Conservation (phyloP, 2,329 filamentous ascomycete species). For the Botryotinia narcissicola region DNA sequence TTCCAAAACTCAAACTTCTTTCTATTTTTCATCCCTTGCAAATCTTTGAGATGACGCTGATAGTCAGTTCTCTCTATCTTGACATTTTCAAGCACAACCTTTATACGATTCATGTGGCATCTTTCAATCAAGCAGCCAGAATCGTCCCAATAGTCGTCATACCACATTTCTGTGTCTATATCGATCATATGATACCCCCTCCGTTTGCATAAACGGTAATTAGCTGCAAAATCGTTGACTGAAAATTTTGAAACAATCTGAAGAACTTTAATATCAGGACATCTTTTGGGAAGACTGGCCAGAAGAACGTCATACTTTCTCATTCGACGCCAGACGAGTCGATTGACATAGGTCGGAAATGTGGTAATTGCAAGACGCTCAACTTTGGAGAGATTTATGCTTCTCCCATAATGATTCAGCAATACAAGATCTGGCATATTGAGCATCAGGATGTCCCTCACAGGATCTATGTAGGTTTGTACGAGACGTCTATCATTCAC, state of each 20-base stretch:
- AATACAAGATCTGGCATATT: neutral
- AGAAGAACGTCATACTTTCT: fast-evolving
- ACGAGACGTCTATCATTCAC: no score
- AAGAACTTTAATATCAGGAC: neutral
- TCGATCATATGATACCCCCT: neutral
- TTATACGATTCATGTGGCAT: neutral
- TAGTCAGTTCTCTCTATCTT: neutral
- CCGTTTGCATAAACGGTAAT: no score
- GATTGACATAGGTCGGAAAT: neutral
- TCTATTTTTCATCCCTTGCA: neutral
- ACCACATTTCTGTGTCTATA: neutral
- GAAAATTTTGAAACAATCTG: neutral
- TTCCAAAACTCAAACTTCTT: neutral
- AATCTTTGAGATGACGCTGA: no score
- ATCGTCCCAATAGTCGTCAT: neutral
- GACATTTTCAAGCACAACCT: neutral
- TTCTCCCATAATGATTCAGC: neutral
- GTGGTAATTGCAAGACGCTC: neutral
- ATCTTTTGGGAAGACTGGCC: neutral
- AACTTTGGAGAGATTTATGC: neutral
- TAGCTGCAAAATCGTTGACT: neutral
- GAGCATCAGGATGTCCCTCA: constrained; percentile 1
- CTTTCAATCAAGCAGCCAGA: neutral
- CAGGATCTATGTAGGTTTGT: neutral
- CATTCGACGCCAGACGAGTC: fast-evolving